These are phyloP conservation scores for Corymbia citriodora DNA, from an alignment of 441 rosid genomes.

Conservation along the genomic window DNA sequence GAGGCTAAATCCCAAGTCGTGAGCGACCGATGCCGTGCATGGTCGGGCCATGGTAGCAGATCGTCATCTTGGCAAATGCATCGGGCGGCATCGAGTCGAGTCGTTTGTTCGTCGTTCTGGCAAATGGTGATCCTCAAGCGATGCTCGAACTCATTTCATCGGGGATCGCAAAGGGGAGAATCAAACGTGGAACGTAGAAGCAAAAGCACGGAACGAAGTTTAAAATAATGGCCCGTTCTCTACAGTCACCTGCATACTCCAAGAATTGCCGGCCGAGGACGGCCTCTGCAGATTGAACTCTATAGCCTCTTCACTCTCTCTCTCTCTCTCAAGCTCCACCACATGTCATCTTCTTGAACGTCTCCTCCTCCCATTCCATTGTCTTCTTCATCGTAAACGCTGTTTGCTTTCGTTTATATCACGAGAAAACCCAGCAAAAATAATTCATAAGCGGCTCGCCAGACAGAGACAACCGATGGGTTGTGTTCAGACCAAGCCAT, in stretches of 20 bases:
- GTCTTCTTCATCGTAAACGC: background rate
- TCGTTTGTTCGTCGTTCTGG: background rate
- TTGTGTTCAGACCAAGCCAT: constrained; percentile 33
- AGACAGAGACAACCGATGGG: constrained; percentile 26
- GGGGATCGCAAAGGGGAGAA: background rate
- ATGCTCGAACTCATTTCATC: background rate
- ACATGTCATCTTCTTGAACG: constrained; percentile 6
- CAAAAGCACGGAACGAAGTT: background rate
- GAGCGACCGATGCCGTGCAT: no score
- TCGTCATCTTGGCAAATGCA: no score
- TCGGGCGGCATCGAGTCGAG: background rate
- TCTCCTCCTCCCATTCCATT: background rate
- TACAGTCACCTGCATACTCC: background rate
- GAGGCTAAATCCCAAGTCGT: no score
- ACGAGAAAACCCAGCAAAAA: background rate
- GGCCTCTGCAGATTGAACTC: constrained; percentile 11
- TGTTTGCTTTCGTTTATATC: background rate
- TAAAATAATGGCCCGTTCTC: background rate
- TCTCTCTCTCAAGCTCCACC: constrained; percentile 5
- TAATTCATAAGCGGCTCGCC: background rate
- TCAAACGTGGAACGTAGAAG: background rate
- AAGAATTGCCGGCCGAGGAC: constrained; percentile 28
- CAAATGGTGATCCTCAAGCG: background rate
- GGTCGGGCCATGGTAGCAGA: no score
- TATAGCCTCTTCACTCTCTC: background rate